Conservation (phyloP, 257 asterid genomes). For the Solanum acaule region DNA sequence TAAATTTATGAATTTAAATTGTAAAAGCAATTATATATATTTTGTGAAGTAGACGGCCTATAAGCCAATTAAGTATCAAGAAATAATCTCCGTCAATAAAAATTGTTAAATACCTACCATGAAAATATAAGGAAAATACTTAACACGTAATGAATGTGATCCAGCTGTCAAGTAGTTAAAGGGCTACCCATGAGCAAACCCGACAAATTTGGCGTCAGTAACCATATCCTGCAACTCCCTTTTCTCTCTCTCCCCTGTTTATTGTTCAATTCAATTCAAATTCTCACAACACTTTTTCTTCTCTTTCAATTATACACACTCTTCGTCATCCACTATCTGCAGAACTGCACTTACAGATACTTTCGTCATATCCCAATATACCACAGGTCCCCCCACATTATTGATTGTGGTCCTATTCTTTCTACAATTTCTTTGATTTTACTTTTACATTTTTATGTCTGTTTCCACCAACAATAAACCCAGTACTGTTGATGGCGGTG, state of each 20-base stretch:
- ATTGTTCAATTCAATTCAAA: background rate
- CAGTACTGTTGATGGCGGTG: background rate
- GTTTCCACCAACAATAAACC: constrained; percentile 20
- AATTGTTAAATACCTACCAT: background rate
- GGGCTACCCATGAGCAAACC: background rate
- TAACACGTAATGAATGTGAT: background rate
- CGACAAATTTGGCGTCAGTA: constrained; percentile 17
- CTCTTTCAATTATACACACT: background rate
- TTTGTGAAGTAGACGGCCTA: background rate
- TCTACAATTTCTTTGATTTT: background rate
- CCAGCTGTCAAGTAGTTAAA: background rate
- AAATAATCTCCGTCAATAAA: background rate
- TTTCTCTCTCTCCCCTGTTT: background rate
- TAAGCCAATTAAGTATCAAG: background rate
- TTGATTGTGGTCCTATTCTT: constrained; percentile 11
- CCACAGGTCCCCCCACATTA: background rate
- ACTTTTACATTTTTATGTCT: constrained; percentile 33
- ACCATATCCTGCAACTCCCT: background rate
- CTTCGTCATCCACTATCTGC: background rate
- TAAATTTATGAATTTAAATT: background rate
- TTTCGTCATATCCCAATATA: background rate
- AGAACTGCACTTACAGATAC: background rate
- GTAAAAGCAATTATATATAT: background rate
- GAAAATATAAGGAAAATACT: background rate
- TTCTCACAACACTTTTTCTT: background rate